These are phyloP conservation scores for Friedmanniomyces simplex DNA, from an alignment of 495 filamentous ascomycete species.

Conservation along the genomic window DNA sequence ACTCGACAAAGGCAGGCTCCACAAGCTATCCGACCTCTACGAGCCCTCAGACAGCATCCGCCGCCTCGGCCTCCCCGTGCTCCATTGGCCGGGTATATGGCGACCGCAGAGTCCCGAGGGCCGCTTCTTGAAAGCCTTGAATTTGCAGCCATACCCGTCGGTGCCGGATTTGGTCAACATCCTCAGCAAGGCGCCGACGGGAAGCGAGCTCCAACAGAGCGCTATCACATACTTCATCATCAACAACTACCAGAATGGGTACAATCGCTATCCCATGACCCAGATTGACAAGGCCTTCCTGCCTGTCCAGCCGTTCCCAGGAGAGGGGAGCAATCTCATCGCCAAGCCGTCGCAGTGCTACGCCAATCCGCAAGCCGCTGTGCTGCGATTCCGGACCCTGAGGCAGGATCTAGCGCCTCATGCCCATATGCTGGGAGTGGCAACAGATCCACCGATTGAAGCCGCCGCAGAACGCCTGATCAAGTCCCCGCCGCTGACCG, in stretches of 20 bases:
- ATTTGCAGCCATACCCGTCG: constrained; percentile 57
- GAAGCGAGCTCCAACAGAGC: constrained; percentile 30
- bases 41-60: constrained; percentile 66
- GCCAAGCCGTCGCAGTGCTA: constrained; percentile 62
- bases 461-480: constrained; percentile 63
- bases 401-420: constrained; percentile 61
- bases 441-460: constrained; percentile 61
- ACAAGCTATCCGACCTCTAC: constrained; percentile 74
- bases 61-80: constrained; percentile 58
- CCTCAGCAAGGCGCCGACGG: constrained; percentile 48
- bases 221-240: constrained; percentile 74
- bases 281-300: constrained; percentile 54
- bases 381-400: constrained; percentile 73
- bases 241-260: constrained; percentile 67
- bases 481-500: constrained; percentile 54
- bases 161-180: constrained; percentile 62
- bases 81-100: constrained; percentile 72
- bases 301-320: constrained; percentile 45
- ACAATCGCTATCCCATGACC: constrained; percentile 49
- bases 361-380: constrained; percentile 61
- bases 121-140: constrained; percentile 59
- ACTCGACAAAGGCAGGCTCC: constrained; percentile 39
- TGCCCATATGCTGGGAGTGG: constrained; percentile 73
- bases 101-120: constrained; percentile 54
- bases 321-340: constrained; percentile 50